Conservation (phyloP, 441 rosid genomes). For the Gossypium gossypioides region DNA sequence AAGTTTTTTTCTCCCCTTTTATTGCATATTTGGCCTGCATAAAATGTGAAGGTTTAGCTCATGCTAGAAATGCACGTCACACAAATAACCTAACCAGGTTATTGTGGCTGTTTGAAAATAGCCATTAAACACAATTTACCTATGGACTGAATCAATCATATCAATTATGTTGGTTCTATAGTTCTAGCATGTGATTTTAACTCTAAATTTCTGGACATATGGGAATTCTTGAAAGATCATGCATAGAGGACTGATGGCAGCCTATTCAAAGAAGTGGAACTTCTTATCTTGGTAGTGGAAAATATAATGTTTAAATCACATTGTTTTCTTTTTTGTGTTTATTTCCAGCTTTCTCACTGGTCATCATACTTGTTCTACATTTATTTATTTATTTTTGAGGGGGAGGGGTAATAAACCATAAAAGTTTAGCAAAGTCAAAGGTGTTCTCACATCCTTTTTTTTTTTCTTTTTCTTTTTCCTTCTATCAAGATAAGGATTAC, state of each 20-base stretch:
- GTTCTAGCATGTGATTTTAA: not conserved
- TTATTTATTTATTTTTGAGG: not conserved
- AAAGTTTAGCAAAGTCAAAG: no score
- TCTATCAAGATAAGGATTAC: no score
- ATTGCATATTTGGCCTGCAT: not conserved
- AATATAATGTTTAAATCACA: not conserved
- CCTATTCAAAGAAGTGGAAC: not conserved
- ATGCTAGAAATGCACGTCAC: not conserved
- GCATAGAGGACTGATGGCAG: not conserved
- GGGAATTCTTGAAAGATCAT: not conserved
- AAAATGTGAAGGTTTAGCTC: not conserved
- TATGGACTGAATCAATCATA: not conserved
- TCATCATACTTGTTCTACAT: not conserved
- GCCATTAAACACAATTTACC: not conserved
- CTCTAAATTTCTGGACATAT: not conserved
- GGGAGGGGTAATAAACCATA: no score
- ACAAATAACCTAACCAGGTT: not conserved
- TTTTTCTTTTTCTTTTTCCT: no score
- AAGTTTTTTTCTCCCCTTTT: constrained; percentile 26
- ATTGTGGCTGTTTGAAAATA: not conserved
- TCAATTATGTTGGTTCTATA: not conserved
- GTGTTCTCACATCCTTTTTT: no score
- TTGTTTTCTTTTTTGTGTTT: not conserved
- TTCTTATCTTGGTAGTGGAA: not conserved
- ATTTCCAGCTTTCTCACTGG: not conserved